Base-by-base conservation (phyloP, 148 eudicot species). In the Rhododendron henanense region DNA sequence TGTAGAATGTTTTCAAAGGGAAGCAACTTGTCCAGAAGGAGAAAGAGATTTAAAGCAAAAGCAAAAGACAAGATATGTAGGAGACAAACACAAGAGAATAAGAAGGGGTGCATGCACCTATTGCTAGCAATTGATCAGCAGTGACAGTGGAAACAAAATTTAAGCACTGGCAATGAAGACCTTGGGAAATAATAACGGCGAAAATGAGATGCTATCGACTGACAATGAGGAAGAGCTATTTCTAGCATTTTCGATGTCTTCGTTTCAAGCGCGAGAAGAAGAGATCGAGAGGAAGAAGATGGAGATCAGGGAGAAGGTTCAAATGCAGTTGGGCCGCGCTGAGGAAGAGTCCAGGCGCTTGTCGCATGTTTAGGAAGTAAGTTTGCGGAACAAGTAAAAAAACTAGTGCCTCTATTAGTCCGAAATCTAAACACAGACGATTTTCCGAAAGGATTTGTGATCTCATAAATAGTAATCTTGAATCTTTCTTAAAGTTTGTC, bases 221-320 rank as follows among this genome's bases (percentile, higher is more conserved):
- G 90, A 85, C 3, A 83, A 79, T 10, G 93, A 91, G 1, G 93
- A 91, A 19, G 89, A 88, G 53, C 80, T 88, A 0, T 16, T 37
- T 2, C 41, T 93, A 1, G 83, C 78, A 67, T n/a, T 87, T 48
- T 90, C 86, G 6, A 57, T 90, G 1, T 87, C 92, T 10, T 85
- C 86, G 2, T 85, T 89, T 61, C 90, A 86, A 75, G 93, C 89
- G 5, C 80, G 88, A 83, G 93, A 92, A 87, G 94, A 91, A 79
- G 89, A 88, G 88, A 91, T 91, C 41, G 93, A 90, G 87, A 90
- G 84, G 89, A 91, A 75, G 86, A 92, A 92, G 75, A 85, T 86
- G 92, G 90, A 91, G 86, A 88, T 92, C 53, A 90, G 69, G 33
- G 91, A 83, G 84, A 91, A 83, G 84, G 94, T 91, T 5, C 88